Conservation (phyloP, 2,329 filamentous ascomycete genomes). For the Colletotrichum limetticola region DNA sequence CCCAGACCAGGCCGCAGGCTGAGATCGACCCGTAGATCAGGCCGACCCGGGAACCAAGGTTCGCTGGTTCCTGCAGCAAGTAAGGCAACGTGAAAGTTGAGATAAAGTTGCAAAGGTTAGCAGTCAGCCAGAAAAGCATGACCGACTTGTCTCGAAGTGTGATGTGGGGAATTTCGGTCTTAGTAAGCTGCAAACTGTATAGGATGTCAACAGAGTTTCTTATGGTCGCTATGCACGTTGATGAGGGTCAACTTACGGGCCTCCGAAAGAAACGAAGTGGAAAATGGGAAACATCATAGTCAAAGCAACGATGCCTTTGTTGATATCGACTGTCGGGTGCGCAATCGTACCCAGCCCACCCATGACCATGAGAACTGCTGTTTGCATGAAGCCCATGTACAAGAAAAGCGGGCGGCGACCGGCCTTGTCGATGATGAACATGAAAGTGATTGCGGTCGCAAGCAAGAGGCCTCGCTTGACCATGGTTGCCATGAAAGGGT, state of each 20-base stretch:
- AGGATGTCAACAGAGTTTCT: neutral
- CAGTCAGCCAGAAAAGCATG: constrained; percentile 31
- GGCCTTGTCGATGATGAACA: constrained; percentile 33
- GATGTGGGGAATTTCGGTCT: constrained; percentile 32
- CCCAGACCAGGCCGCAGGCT: constrained; percentile 20
- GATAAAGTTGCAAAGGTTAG: constrained; percentile 29
- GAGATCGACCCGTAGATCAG: constrained; percentile 31
- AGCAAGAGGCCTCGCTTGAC: constrained; percentile 38
- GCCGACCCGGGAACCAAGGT: constrained; percentile 26
- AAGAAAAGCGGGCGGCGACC: constrained; percentile 35
- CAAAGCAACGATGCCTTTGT: constrained; percentile 40
- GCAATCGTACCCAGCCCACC: constrained; percentile 38
- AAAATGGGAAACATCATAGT: constrained; percentile 38
- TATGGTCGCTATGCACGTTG: too few species aligned
- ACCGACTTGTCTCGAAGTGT: constrained; percentile 32
- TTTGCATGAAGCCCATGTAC: constrained; percentile 36
- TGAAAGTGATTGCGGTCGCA: constrained; percentile 32
- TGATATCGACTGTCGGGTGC: constrained; percentile 22
- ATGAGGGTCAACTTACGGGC: constrained; percentile 8
- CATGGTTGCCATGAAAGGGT: constrained; percentile 41
- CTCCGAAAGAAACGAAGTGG: constrained; percentile 33
- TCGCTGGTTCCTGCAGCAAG: constrained; percentile 27
- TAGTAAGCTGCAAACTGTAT: constrained; percentile 25
- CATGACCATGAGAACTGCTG: constrained; percentile 39
- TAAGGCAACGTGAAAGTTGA: constrained; percentile 26